These are phyloP conservation scores for Aspergillus sp. DNA, from an alignment of 2,329 filamentous ascomycete genomes.

Conservation along the genomic window DNA sequence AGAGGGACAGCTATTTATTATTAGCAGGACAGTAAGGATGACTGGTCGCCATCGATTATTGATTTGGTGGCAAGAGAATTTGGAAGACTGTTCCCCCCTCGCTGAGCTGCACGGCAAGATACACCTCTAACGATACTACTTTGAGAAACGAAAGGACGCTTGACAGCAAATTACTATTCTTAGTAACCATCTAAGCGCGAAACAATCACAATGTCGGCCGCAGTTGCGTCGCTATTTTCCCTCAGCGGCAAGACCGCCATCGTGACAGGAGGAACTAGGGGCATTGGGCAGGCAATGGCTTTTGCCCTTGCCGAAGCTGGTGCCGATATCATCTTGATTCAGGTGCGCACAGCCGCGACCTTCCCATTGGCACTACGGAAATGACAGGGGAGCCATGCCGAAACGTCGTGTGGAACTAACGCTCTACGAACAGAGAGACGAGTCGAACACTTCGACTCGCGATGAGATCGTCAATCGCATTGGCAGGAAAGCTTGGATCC, in stretches of 20 bases:
- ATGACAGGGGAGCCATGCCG: neutral
- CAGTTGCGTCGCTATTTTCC: conserved; percentile 39
- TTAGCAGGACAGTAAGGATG: neutral
- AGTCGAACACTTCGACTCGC: conserved; percentile 47
- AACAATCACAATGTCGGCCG: conserved; percentile 30
- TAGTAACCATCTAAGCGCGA: neutral
- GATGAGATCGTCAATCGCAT: conserved; percentile 44
- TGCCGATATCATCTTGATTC: conserved; percentile 48
- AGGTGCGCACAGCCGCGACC: conserved; percentile 28
- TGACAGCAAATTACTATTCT: neutral
- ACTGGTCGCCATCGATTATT: neutral
- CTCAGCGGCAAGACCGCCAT: conserved; percentile 46
- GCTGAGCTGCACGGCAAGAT: neutral
- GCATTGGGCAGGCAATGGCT: conserved; percentile 51
- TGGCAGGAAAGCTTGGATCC: conserved; percentile 45
- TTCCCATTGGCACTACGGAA: neutral
- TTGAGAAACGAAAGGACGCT: neutral
- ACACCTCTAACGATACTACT: neutral
- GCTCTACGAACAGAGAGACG: conserved; percentile 51
- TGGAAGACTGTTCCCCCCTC: neutral
- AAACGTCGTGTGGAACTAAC: neutral
- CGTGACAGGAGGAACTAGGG: conserved; percentile 51
- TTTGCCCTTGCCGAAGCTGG: conserved; percentile 50
- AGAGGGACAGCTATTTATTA: neutral
- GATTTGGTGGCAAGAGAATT: neutral